A percentile compares a stretch with the other conserved stretches of the same genome.
These are phyloP conservation scores for Pythium guiyangense DNA, from an alignment of 352 stramenopile species.

Conservation along the genomic window DNA sequence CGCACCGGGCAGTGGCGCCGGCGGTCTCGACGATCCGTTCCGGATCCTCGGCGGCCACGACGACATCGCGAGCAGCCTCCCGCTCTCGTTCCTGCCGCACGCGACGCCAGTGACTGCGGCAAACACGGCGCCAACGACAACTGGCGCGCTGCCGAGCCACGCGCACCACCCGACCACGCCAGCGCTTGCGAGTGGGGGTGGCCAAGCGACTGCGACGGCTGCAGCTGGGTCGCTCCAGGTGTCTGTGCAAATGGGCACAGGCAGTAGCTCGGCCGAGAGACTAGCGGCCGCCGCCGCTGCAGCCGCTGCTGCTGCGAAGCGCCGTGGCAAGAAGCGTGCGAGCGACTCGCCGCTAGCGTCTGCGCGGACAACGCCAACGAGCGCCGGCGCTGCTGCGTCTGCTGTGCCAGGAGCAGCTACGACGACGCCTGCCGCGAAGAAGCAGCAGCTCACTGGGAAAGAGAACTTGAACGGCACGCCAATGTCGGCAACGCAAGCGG, in stretches of 20 bases:
- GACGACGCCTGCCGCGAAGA: constrained; percentile 22
- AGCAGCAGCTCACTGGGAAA: constrained; percentile 17
- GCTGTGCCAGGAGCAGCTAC: background rate
- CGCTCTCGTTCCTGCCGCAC: constrained; percentile 29
- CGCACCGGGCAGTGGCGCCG: constrained; percentile 21
- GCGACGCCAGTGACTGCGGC: constrained; percentile 3
- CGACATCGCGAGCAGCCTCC: constrained; percentile 23
- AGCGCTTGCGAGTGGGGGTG: background rate
- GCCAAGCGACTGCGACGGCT: constrained; percentile 15
- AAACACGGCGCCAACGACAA: constrained; percentile 9
- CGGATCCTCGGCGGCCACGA: constrained; percentile 39
- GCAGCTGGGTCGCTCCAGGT: constrained; percentile 12
- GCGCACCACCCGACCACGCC: background rate
- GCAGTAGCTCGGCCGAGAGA: constrained; percentile 6
- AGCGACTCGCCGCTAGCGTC: constrained; percentile 26
- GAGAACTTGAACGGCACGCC: constrained; percentile 21
- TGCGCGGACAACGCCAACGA: constrained; percentile 9
- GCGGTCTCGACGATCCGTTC: constrained; percentile 53
- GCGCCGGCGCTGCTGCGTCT: background rate
- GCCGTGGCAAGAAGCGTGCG: constrained; percentile 52
- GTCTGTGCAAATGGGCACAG: constrained; percentile 10
- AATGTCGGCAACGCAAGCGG: constrained; percentile 52
- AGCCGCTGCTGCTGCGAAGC: constrained; percentile 19
- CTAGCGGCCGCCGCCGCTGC: constrained; percentile 6
- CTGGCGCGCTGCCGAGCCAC: constrained; percentile 7